Base-by-base conservation (phyloP, 768 basidiomycete species). In the Ephemerocybe angulata region DNA sequence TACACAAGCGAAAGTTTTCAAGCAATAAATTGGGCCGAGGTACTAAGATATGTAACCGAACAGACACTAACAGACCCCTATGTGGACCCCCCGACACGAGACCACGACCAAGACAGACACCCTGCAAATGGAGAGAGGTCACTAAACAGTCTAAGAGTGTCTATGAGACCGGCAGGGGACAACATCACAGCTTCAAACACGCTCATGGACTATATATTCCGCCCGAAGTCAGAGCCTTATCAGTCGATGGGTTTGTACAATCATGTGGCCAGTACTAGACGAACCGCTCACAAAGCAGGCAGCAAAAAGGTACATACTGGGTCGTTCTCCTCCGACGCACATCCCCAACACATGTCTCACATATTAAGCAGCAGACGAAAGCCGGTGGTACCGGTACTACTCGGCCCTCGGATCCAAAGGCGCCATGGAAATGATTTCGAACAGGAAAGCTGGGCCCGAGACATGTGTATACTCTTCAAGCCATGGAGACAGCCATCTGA, bases 1-100 rank as follows among this genome's bases (percentile, higher is more conserved):
- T 43, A 51, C 38, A 42, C 42, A 8, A 43, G 19, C 17, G 28
- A 41, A 6, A 47, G 58, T 47, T 41, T 59, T 55, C 55, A 47
- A 31, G 37, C 11, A 25, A 30, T 57, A 12, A 19, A 48, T 21
- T 43, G 42, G 42, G 42, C 11, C 10, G 42, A 10, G 19, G 10
- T 43, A 10, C 10, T 43, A 24, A 10, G 42, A 24, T 43, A 43
- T 21, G 22, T 24, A n/a, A n/a, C n/a, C n/a, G n/a, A n/a, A n/a
- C n/a, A n/a, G n/a, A n/a, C n/a, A n/a, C n/a, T n/a, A n/a, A n/a
- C n/a, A n/a, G n/a, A n/a, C n/a, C n/a, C n/a, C n/a, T n/a, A n/a
- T n/a, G n/a, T n/a, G n/a, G n/a, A n/a, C n/a, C n/a, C n/a, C n/a
- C n/a, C n/a, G n/a, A n/a, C n/a, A n/a, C n/a, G n/a, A n/a, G n/a